phyloP scores from a whole-genome alignment of 2,329 filamentous ascomycete species.

The Pestalotiopsis sp. region DNA sequence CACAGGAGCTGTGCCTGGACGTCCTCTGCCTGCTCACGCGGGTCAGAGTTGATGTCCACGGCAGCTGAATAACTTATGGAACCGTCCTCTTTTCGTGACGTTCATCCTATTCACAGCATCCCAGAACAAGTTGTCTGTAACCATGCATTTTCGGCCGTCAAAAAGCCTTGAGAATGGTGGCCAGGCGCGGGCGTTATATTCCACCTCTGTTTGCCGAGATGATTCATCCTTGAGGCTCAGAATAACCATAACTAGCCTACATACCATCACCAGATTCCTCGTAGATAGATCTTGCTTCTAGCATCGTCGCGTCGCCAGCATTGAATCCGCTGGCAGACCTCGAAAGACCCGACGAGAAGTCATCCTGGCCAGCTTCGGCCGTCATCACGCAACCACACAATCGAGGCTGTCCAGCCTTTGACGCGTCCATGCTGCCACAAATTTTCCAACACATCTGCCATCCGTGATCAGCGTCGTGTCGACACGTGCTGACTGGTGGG shows the following conservation, averaged over 20 bases:
- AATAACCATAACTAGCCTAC: slow-evolving; percentile 84
- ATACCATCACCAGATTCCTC: slow-evolving; percentile 39
- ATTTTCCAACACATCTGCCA: neutral
- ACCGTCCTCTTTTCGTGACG: slow-evolving; percentile 75
- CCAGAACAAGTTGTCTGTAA: slow-evolving; percentile 71
- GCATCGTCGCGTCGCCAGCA: neutral
- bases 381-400: neutral
- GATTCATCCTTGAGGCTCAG: slow-evolving; percentile 88
- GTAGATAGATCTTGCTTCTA: neutral
- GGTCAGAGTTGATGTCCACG: slow-evolving; percentile 76
- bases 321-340: neutral
- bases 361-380: neutral
- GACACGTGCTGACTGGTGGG: neutral
- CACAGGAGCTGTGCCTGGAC: slow-evolving; percentile 84
- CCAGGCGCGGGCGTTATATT: slow-evolving; percentile 74
- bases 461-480: neutral
- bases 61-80: slow-evolving; percentile 82
- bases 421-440: neutral
- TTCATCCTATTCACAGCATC: slow-evolving; percentile 94
- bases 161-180: slow-evolving; percentile 60
- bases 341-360: neutral
- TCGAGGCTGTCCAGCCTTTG: neutral
- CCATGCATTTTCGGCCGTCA: slow-evolving; percentile 67
- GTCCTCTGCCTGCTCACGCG: slow-evolving; percentile 65
- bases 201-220: slow-evolving; percentile 86